Evolutionary conservation across 2,329 filamentous ascomycete genomes (phyloP), one percentile per base, ranked within the genome.

Genomic region (Beauveria pseudobassiana): DNA sequence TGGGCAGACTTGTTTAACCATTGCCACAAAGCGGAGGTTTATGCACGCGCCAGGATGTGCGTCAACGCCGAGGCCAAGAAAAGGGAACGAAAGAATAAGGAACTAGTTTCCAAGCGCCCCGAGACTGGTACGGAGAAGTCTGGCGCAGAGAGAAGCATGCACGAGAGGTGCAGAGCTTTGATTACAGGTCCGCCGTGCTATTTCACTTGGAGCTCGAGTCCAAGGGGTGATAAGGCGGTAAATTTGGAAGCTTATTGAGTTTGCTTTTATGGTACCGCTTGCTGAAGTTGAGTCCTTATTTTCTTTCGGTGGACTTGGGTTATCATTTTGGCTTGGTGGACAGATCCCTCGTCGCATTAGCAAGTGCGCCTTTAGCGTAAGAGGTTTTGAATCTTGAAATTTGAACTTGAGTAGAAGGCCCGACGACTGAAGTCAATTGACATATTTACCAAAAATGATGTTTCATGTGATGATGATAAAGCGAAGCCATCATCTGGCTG

Each of bases 11-110:
- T 62, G 0, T 65, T 63, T 20, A 12, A 63, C 12, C 34, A 50
- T 1, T 66, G 67, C 2, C 50, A 68, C 43, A 18, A 65, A 7
- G 24, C 65, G 1, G 72, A 74, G 48, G 24, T 68, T 3, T 62
- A 66, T 12, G 64, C 67, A 8, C 30, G 62, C 12, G 52, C 57
- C 1, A 42, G 55, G 3, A 46, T 22, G 6, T 30, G 48, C 8
- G 1, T 48, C 9, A n/a, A 40, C 7, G 45, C 46, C 5, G 61
- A 49, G 34, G 5, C 42, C 3, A 26, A 1, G 28, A n/a, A 26
- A 8, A 16, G 5, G 30, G n/a, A 9, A 14, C 4, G 10, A 10
- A 24, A 3, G 42, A n/a, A 24, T 6, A 14, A 9, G 28, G 18
- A 9, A 12, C 10, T 12, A 5, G 12, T 34, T 34, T 20, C 28